Evolutionary conservation across 164 flowering plant genomes (phyloP).

Genomic region (Kalanchoe fedtschenkoi): DNA sequence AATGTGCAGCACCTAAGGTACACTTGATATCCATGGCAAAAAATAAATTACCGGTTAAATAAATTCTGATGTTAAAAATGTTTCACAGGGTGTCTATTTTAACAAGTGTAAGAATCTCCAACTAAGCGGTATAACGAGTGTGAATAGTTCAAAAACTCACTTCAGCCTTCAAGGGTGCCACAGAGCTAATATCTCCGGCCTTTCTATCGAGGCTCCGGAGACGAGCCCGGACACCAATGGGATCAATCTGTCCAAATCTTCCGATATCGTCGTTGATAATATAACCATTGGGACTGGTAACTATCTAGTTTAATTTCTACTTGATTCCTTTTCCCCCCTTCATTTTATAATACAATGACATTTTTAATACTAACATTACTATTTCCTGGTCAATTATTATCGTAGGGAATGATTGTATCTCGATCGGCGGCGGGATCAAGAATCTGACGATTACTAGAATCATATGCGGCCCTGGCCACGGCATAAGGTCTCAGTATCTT

Average conservation of each 20-base stretch:
- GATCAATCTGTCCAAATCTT: slow-evolving; percentile 17
- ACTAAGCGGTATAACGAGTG: too few relatives aligned
- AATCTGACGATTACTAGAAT: slow-evolving; percentile 11
- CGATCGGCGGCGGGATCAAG: slow-evolving; percentile 20
- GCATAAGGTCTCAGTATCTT: slow-evolving; percentile 32
- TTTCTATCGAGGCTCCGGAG: slow-evolving; percentile 15
- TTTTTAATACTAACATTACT: background rate
- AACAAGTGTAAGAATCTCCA: too few relatives aligned
- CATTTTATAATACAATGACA: background rate
- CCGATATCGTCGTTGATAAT: slow-evolving; percentile 10
- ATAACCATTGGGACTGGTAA: slow-evolving; percentile 22
- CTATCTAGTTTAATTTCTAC: background rate
- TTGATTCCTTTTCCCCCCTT: too few relatives aligned
- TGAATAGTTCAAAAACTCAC: too few relatives aligned
- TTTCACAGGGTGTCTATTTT: too few relatives aligned
- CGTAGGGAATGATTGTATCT: slow-evolving; percentile 38
- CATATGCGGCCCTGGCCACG: slow-evolving; percentile 38
- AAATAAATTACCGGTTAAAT: too few relatives aligned
- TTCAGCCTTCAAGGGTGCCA: too few relatives aligned
- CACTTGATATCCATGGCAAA: too few relatives aligned
- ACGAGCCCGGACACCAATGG: slow-evolving; percentile 39
- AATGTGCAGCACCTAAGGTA: background rate
- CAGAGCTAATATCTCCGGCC: too few relatives aligned
- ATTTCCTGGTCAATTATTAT: too few relatives aligned
- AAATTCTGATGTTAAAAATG: too few relatives aligned